A percentile compares a stretch with the other conserved stretches of the same genome.
Evolutionary conservation across 371 early-diverging fungal species (phyloP).

Genomic region (Mucor mucedo): DNA sequence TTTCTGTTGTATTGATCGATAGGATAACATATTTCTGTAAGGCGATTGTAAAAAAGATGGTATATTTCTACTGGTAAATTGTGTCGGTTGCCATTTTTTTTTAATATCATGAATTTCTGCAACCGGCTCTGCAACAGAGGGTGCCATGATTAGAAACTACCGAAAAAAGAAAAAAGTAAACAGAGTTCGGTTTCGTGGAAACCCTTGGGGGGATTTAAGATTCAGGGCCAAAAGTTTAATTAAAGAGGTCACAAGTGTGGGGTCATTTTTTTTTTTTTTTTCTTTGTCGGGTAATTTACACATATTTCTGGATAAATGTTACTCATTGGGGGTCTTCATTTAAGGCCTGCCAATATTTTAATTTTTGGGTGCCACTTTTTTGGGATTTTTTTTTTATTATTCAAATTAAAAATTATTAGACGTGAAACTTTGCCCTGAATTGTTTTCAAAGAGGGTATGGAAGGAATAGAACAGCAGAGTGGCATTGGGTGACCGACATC

Average conservation of each 20-base stretch:
- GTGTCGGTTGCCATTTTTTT: conserved; percentile 12
- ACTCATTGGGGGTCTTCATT: too few species aligned
- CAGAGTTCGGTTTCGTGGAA: not conserved
- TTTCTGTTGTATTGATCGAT: conserved; percentile 27
- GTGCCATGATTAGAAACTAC: not conserved
- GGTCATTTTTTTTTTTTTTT: too few species aligned
- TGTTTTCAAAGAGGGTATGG: too few species aligned
- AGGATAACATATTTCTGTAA: conserved; percentile 2
- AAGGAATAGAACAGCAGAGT: too few species aligned
- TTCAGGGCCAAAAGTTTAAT: conserved; percentile 1
- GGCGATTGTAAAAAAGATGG: conserved; percentile 25
- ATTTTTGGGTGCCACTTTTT: too few species aligned
- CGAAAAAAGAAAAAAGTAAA: not conserved
- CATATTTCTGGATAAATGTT: too few species aligned
- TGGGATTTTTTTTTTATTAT: too few species aligned
- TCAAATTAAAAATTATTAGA: too few species aligned
- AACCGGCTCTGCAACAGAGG: conserved; percentile 12
- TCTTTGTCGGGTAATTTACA: too few species aligned
- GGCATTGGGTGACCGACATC: too few species aligned
- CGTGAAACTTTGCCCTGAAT: too few species aligned
- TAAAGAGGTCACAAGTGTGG: not conserved
- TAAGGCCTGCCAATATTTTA: too few species aligned
- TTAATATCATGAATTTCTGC: not conserved
- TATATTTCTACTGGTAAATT: conserved; percentile 15
- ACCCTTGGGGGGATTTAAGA: not conserved